Percentiles rank a stretch among this genome's conserved stretches.
These are phyloP conservation scores for Penicillium sp. DNA, from an alignment of 2,329 filamentous ascomycete genomes.

Conservation along the genomic window DNA sequence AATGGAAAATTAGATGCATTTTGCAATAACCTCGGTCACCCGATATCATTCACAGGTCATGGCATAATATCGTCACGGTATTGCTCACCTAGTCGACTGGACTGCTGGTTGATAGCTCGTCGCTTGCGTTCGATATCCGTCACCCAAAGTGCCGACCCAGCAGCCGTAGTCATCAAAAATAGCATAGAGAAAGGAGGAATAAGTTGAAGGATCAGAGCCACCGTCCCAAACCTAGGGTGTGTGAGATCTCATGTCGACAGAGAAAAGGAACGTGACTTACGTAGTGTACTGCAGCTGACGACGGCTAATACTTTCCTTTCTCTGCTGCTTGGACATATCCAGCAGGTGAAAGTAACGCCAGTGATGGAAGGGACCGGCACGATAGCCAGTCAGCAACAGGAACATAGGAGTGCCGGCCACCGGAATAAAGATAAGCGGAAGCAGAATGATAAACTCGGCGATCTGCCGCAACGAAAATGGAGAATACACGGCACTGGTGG, in stretches of 20 bases:
- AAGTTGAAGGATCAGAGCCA: slow-evolving; percentile 81
- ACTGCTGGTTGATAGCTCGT: slow-evolving; percentile 20
- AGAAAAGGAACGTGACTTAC: slow-evolving; percentile 42
- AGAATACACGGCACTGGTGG: slow-evolving; percentile 71
- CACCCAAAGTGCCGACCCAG: slow-evolving; percentile 83
- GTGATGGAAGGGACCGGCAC: slow-evolving; percentile 83
- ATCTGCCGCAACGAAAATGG: slow-evolving; percentile 93
- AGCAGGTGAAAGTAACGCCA: slow-evolving; percentile 85
- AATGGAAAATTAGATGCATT: not conserved
- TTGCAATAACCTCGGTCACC: not conserved
- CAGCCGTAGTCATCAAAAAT: slow-evolving; percentile 83
- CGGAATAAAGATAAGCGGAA: slow-evolving; percentile 85
- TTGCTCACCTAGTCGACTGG: slow-evolving; percentile 23
- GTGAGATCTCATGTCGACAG: not conserved
- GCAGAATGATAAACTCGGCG: slow-evolving; percentile 72
- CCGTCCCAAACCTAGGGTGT: slow-evolving; percentile 67
- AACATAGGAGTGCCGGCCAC: slow-evolving; percentile 81
- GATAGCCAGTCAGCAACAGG: slow-evolving; percentile 80
- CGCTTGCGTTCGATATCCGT: slow-evolving; percentile 68
- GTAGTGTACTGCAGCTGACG: slow-evolving; percentile 82
- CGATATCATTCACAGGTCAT: slow-evolving; percentile 12
- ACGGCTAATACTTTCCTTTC: slow-evolving; percentile 65
- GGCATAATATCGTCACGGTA: slow-evolving; percentile 40
- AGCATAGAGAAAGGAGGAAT: slow-evolving; percentile 89
- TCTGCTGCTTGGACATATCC: slow-evolving; percentile 70